phyloP scores from a whole-genome alignment of 2,329 filamentous ascomycete genomes.

The Beauveria rudraprayagi region DNA sequence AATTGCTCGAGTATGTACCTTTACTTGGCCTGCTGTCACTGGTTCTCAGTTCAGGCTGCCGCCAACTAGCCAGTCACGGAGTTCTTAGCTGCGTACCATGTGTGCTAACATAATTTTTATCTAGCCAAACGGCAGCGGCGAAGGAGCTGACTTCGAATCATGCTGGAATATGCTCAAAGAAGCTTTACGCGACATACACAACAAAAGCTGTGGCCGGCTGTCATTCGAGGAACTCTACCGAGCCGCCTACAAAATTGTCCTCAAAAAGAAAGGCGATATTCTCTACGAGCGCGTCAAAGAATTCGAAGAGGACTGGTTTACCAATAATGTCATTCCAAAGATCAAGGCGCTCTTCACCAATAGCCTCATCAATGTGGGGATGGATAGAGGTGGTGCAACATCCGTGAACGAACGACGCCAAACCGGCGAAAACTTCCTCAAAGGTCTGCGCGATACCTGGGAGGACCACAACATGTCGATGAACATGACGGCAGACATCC shows the following conservation, averaged over 20 bases:
- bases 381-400: slow-evolving; percentile 47
- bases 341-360: slow-evolving; percentile 66
- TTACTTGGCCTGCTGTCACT: too few species aligned
- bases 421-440: slow-evolving; percentile 76
- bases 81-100: neutral
- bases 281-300: slow-evolving; percentile 74
- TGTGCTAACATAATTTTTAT: slow-evolving; percentile 7
- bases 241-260: slow-evolving; percentile 85
- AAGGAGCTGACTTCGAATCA: slow-evolving; percentile 71
- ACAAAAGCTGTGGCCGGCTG: slow-evolving; percentile 78
- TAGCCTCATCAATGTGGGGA: slow-evolving; percentile 52
- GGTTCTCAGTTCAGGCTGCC: too few species aligned
- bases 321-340: slow-evolving; percentile 59
- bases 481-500: slow-evolving; percentile 92
- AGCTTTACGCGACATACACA: slow-evolving; percentile 82
- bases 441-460: slow-evolving; percentile 70
- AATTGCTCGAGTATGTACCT: slow-evolving; percentile 31
- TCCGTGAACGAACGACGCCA: slow-evolving; percentile 72
- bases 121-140: slow-evolving; percentile 34
- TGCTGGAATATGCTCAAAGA: slow-evolving; percentile 71
- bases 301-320: slow-evolving; percentile 78
- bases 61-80: too few species aligned
- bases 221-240: slow-evolving; percentile 96
- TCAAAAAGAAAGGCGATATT: slow-evolving; percentile 75
- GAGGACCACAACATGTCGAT: slow-evolving; percentile 85